Base-by-base conservation (phyloP, 2,329 filamentous ascomycete genomes). In the Capronia americana region DNA sequence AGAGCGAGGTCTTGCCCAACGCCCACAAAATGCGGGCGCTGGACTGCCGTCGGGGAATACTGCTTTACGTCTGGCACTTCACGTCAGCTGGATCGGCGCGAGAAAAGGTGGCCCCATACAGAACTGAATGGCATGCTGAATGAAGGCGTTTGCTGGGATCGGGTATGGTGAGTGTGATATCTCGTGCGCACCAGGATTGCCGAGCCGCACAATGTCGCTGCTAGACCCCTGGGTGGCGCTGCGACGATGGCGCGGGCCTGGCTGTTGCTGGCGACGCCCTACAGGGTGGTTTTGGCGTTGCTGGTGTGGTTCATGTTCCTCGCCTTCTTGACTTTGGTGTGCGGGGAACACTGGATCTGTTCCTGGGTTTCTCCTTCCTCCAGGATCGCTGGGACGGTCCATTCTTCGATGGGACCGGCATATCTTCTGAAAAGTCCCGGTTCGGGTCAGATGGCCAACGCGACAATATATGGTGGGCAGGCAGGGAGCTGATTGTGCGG, bases 1-100 rank as follows among this genome's bases (percentile, higher is more conserved):
- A 67, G 61, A 20, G 51, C 28, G 23, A 63, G 44, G 28, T 67
- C 65, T 24, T 63, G 65, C 11, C 65, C 65, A 3, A 61, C 41
- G 17, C 65, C 65, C 17, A 56, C 44, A 44, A 63, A 63, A 53
- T 63, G 48, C 10, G 65, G 65, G 6, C 65, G 55, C 57, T 67
- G 65, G 48, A 56, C 46, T 41, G 65, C 44, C 5, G 57, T 38
- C 26, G 65, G 61, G 32, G 65, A 57, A 50, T 64, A 67, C 24
- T 56, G 53, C 38, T 67, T 67, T 30, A 67, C 50, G 32, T 64
- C 65, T 67, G 50, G 17, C 17, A 34, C 4, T 1, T 26, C 30
- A 62, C 23, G 55, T 55, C 55, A 53, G 55, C 17, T 28, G 30
- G 17, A 26, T 17, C 55, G 14, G 30, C 32, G 12, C 14, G 34